A percentile compares a stretch with the other conserved stretches of the same genome.
Evolutionary conservation across 2,329 filamentous ascomycete species (phyloP).

Genomic region (Fusarium nodosum): DNA sequence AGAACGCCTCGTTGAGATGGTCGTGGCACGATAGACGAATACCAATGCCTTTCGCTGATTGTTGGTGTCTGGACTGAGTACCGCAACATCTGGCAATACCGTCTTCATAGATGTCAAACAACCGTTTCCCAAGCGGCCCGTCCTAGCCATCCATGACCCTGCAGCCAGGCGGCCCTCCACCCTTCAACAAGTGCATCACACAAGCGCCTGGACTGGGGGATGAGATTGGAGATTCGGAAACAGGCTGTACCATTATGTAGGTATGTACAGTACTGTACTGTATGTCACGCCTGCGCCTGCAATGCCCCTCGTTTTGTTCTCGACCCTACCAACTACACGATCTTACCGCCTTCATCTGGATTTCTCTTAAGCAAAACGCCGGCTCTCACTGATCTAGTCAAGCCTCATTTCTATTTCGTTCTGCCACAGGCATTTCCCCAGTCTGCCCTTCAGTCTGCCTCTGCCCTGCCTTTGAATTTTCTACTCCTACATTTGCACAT

Average conservation of each 20-base stretch:
- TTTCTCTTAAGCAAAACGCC: conserved; percentile 39
- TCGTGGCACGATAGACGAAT: conserved; percentile 31
- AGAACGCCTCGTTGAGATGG: conserved; percentile 47
- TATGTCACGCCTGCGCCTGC: conserved; percentile 46
- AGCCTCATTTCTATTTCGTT: conserved; percentile 46
- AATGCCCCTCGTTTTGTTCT: conserved; percentile 35
- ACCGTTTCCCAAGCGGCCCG: conserved; percentile 30
- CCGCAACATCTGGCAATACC: conserved; percentile 15
- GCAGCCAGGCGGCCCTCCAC: conserved; percentile 21
- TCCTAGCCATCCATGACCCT: conserved; percentile 17
- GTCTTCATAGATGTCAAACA: conserved; percentile 29
- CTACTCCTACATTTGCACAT: background rate
- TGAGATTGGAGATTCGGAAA: conserved; percentile 24
- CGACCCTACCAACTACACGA: conserved; percentile 42
- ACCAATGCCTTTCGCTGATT: conserved; percentile 10
- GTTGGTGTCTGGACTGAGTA: conserved; percentile 19
- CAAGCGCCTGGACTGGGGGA: conserved; percentile 41
- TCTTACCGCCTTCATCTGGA: conserved; percentile 42
- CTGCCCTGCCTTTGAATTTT: conserved; percentile 20
- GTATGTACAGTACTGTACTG: conserved; percentile 26
- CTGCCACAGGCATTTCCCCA: conserved; percentile 41
- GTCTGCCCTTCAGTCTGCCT: conserved; percentile 43
- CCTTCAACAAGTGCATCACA: conserved; percentile 33
- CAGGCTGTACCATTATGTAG: conserved; percentile 12
- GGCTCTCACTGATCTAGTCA: conserved; percentile 38